Evolutionary conservation across 768 basidiomycete species (phyloP), one percentile per base, ranked within the genome.

Genomic region (Xerocomus potaroensis): DNA sequence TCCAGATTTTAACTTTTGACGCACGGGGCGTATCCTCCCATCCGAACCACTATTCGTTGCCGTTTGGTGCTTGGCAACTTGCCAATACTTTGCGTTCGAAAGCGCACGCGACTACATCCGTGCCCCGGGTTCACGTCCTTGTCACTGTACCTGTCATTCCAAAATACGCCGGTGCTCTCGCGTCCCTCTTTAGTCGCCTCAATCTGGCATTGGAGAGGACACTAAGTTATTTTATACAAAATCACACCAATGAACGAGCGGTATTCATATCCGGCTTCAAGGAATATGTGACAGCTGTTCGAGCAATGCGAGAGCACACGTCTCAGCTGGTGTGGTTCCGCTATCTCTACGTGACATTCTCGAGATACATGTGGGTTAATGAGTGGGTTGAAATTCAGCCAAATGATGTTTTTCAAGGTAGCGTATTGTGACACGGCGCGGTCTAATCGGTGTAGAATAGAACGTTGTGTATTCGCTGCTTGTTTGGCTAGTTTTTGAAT

Each of bases 351-450:
- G 72, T 94, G 31, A 53, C 67, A 18, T 88, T 84, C 60, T 92
- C 89, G 15, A 75, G 85, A 47, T 91, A 93, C 60, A 87, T 95
- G 89, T 95, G 93, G 92, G 79, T 88, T 22, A 93, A 93, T 52
- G 84, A 88, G 53, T 90, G 89, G 79, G 71, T 73, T 2, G 77
- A 82, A 61, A 57, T 87, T 21, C 11, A 29, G 24, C 23, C 55
- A 9, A 21, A 38, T 19, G 46, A 50, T 14, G 6, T 39, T 15
- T 26, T 43, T 24, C 34, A 39, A 42, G 31, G 40, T 31, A 39
- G 11, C 1, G 9, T 33, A 18, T 47, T n/a, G n/a, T n/a, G n/a
- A n/a, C n/a, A n/a, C n/a, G n/a, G n/a, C n/a, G n/a, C n/a, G n/a
- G n/a, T n/a, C n/a, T n/a, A n/a, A n/a, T n/a, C n/a, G 30, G 35